Conservation (phyloP, 1,139 yeast genomes). For the Debaryomyces fabryi region DNA sequence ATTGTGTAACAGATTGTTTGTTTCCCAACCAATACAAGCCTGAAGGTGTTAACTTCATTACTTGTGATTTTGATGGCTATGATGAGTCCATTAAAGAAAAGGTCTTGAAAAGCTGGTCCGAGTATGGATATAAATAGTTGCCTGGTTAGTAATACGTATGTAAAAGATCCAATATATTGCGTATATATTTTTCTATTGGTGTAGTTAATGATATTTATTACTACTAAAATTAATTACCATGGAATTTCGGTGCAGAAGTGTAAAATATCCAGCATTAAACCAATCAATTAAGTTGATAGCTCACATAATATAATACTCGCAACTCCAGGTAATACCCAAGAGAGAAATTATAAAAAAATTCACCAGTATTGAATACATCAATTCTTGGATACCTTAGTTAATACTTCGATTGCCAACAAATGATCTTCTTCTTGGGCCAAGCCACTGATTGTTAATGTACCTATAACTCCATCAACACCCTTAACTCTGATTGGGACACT, state of each 20-base stretch:
- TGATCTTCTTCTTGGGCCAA: conserved; percentile 54
- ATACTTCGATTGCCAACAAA: conserved; percentile 35
- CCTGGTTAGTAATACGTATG: background rate
- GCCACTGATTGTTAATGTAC: conserved; percentile 63
- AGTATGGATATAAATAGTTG: background rate
- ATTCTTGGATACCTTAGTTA: conserved; percentile 2
- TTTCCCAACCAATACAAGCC: conserved; percentile 15
- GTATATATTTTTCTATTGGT: background rate
- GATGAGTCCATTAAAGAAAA: background rate
- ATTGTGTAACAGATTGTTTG: conserved; percentile 20
- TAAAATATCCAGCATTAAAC: too few relatives aligned
- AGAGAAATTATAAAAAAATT: background rate
- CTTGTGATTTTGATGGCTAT: conserved; percentile 15
- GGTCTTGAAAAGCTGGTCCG: background rate
- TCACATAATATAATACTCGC: too few relatives aligned
- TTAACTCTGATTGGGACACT: conserved; percentile 56
- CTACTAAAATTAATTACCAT: too few relatives aligned
- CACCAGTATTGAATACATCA: background rate
- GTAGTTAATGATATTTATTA: too few relatives aligned
- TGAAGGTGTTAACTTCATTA: conserved; percentile 13
- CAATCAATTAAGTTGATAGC: too few relatives aligned
- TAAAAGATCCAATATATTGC: background rate
- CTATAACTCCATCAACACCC: conserved; percentile 50
- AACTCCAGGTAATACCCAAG: background rate
- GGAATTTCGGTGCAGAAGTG: too few relatives aligned